These are phyloP conservation scores for Aspergillaceae sp. DNA, from an alignment of 2,329 filamentous ascomycete species.

Conservation along the genomic window DNA sequence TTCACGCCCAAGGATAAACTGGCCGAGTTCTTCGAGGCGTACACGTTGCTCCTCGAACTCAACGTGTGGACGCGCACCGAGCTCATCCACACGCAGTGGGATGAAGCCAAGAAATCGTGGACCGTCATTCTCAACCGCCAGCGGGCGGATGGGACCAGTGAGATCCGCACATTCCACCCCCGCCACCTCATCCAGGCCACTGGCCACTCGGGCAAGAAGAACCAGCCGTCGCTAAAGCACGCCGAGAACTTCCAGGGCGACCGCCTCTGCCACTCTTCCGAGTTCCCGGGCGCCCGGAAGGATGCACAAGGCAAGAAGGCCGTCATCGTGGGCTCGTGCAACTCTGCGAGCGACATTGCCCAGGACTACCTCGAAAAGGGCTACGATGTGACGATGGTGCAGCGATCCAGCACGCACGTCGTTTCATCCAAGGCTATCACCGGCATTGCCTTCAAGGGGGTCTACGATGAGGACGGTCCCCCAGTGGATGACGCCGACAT, in stretches of 20 bases:
- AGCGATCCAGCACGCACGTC: slow-evolving; percentile 25
- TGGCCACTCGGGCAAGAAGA: slow-evolving; percentile 15
- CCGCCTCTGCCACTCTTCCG: slow-evolving; percentile 15
- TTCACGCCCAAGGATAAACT: slow-evolving; percentile 25
- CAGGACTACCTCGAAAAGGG: slow-evolving; percentile 17
- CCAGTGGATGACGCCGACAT: neutral
- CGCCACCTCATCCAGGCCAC: slow-evolving; percentile 19
- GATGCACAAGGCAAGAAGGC: slow-evolving; percentile 22
- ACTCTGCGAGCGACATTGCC: slow-evolving; percentile 21
- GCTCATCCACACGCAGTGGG: slow-evolving; percentile 14
- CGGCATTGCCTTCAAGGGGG: neutral
- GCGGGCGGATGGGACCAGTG: slow-evolving; percentile 3
- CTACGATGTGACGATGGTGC: slow-evolving; percentile 21
- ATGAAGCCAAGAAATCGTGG: slow-evolving; percentile 11
- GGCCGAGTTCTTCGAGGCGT: slow-evolving; percentile 22
- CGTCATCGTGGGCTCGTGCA: slow-evolving; percentile 22
- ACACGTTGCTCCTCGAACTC: slow-evolving; percentile 18
- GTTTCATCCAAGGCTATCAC: slow-evolving; percentile 15
- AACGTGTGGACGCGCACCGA: slow-evolving; percentile 19
- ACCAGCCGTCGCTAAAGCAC: slow-evolving; percentile 24
- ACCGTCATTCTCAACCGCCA: slow-evolving; percentile 10
- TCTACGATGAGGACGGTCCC: neutral
- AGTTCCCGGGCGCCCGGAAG: slow-evolving; percentile 10
- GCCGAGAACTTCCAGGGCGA: slow-evolving; percentile 16
- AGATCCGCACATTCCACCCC: slow-evolving; percentile 14